These are phyloP conservation scores for Aspergillus arachidicola DNA, from an alignment of 2,329 filamentous ascomycete genomes.

Conservation along the genomic window DNA sequence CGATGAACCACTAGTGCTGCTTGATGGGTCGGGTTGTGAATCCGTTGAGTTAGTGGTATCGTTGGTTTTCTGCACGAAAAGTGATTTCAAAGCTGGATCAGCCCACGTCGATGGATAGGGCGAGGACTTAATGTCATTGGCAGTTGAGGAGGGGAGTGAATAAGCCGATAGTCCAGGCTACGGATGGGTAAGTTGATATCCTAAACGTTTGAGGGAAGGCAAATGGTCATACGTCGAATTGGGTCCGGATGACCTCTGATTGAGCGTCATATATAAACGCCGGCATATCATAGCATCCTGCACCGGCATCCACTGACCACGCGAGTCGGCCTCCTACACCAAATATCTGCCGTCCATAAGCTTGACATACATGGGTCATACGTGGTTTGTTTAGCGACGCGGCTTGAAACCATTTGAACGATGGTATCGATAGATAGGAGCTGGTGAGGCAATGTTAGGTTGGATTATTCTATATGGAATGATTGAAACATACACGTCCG, in stretches of 20 bases:
- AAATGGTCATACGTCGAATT: constrained; percentile 12
- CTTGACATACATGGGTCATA: constrained; percentile 16
- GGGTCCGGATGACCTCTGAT: constrained; percentile 8
- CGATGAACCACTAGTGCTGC: background rate
- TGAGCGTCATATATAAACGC: constrained; percentile 19
- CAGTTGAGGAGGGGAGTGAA: constrained; percentile 10
- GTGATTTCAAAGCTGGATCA: background rate
- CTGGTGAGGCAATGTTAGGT: constrained; percentile 1
- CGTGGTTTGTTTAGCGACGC: constrained; percentile 11
- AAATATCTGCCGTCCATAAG: constrained; percentile 17
- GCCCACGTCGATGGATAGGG: constrained; percentile 11
- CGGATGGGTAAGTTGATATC: background rate
- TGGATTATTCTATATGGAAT: fast-evolving
- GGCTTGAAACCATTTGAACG: constrained; percentile 21
- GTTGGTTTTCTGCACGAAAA: background rate
- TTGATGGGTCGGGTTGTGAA: background rate
- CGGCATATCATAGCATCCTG: constrained; percentile 17
- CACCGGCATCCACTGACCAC: constrained; percentile 9
- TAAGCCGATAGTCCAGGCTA: constrained; percentile 12
- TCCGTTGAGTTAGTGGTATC: background rate
- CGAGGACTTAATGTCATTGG: constrained; percentile 10
- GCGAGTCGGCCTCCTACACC: constrained; percentile 18
- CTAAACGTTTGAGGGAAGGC: background rate
- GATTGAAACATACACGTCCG: constrained; percentile 14
- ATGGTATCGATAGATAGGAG: constrained; percentile 20